phyloP scores from a whole-genome alignment of 73 alveolate genomes.

The Tetrahymena borealis region DNA sequence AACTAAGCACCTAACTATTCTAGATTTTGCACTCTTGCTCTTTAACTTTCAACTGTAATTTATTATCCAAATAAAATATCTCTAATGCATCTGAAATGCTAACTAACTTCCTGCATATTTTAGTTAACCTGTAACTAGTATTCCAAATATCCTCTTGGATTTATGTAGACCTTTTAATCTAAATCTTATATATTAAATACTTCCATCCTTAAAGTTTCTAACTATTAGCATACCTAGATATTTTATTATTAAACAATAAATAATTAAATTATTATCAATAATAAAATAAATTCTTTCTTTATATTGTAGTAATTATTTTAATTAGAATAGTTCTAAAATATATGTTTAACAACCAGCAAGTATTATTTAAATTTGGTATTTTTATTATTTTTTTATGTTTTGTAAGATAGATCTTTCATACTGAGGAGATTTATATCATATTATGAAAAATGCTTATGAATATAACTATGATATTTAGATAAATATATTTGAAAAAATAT shows the following conservation, averaged over 20 bases:
- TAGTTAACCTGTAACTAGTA: neutral
- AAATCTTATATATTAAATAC: neutral
- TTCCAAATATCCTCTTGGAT: neutral
- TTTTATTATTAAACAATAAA: neutral
- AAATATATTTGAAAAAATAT: neutral
- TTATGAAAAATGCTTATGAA: neutral
- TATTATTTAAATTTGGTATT: too few species aligned
- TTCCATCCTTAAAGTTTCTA: neutral
- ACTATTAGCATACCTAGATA: neutral
- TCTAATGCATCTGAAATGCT: neutral
- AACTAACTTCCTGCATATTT: neutral
- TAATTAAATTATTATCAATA: neutral
- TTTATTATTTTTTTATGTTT: too few species aligned
- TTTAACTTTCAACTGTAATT: neutral
- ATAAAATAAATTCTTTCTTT: too few species aligned
- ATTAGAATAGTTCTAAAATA: too few species aligned
- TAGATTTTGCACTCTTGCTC: neutral
- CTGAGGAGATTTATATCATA: neutral
- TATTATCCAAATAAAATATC: neutral
- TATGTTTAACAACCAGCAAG: too few species aligned
- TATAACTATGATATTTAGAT: neutral
- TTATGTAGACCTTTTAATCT: neutral
- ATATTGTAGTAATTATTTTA: too few species aligned
- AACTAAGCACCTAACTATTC: neutral
- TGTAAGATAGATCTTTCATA: too few species aligned